Conservation (phyloP, 2,329 filamentous ascomycete genomes). For the Aureobasidium lini region DNA sequence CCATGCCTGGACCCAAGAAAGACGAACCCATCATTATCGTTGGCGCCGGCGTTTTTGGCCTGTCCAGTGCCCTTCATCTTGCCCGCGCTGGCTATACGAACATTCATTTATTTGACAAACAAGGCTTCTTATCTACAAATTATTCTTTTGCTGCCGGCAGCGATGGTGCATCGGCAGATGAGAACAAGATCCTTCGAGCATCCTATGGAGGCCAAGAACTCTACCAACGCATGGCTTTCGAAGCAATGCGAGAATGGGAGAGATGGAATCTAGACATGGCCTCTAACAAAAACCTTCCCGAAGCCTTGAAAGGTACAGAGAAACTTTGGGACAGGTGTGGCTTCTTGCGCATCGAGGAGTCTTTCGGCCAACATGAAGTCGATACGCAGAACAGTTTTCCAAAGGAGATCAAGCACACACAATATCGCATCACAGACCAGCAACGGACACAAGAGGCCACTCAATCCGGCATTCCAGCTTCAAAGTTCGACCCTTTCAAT, state of each 20-base stretch:
- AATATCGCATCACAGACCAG: slow-evolving; percentile 21
- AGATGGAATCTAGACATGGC: slow-evolving; percentile 22
- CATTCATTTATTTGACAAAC: slow-evolving; percentile 21
- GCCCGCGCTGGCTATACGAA: slow-evolving; percentile 21
- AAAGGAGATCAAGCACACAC: slow-evolving; percentile 20
- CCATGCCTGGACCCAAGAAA: neutral
- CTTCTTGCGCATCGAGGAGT: slow-evolving; percentile 19
- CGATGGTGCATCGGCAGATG: slow-evolving; percentile 20
- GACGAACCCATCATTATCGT: slow-evolving; percentile 24
- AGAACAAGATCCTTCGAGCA: slow-evolving; percentile 23
- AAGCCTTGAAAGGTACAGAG: neutral
- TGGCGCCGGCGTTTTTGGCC: slow-evolving; percentile 39
- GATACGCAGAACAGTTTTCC: slow-evolving; percentile 23
- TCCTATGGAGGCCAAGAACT: slow-evolving; percentile 19
- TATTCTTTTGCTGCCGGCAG: slow-evolving; percentile 19
- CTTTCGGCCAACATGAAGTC: slow-evolving; percentile 18
- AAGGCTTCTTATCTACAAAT: slow-evolving; percentile 16
- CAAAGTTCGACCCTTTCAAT: slow-evolving; percentile 6
- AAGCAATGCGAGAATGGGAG: slow-evolving; percentile 27
- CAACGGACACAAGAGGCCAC: neutral
- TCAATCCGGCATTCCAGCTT: neutral
- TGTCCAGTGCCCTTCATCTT: slow-evolving; percentile 32
- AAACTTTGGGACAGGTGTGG: slow-evolving; percentile 23
- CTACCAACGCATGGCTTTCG: slow-evolving; percentile 21
- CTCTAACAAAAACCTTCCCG: neutral